These are phyloP conservation scores for Cladochytrium replicatum DNA, from an alignment of 192 early-diverging fungal genomes.

Conservation along the genomic window DNA sequence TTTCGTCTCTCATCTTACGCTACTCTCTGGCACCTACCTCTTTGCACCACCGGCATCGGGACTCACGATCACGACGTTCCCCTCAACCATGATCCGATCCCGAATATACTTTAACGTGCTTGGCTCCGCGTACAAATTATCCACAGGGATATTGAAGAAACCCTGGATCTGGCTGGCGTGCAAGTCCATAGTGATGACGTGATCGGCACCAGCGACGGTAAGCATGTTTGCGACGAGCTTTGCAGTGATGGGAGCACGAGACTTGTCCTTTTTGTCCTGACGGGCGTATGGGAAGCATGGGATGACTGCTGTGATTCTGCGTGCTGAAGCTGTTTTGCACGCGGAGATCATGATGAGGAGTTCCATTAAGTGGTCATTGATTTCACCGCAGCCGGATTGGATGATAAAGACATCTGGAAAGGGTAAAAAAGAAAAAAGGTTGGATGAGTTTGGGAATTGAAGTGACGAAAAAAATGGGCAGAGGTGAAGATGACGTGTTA, in stretches of 20 bases:
- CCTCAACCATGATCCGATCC: conserved; percentile 71
- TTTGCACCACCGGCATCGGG: conserved; percentile 98
- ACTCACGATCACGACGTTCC: conserved; percentile 82
- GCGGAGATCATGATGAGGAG: conserved; percentile 89
- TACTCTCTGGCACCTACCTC: too few species aligned
- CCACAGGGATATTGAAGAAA: conserved; percentile 95
- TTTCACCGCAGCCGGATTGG: conserved; percentile 46
- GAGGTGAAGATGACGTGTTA: too few species aligned
- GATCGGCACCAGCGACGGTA: conserved; percentile 85
- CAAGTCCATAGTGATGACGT: conserved; percentile 97
- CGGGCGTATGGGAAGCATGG: conserved; percentile 97
- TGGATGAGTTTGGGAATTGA: too few species aligned
- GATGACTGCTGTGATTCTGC: conserved; percentile 78
- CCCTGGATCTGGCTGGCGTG: conserved; percentile 95
- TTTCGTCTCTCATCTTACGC: too few species aligned
- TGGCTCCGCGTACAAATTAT: conserved; percentile 95
- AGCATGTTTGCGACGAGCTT: conserved; percentile 98
- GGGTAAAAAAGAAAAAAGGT: too few species aligned
- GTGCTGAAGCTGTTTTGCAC: conserved; percentile 77
- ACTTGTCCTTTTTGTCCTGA: conserved; percentile 98
- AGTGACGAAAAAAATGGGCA: too few species aligned
- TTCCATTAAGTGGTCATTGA: conserved; percentile 82
- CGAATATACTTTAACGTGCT: conserved; percentile 80
- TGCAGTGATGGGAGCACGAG: conserved; percentile 87
- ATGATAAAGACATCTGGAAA: conserved; percentile 93